Conservation (phyloP, 2,329 filamentous ascomycete genomes). For the Trichoderma arundinaceum region DNA sequence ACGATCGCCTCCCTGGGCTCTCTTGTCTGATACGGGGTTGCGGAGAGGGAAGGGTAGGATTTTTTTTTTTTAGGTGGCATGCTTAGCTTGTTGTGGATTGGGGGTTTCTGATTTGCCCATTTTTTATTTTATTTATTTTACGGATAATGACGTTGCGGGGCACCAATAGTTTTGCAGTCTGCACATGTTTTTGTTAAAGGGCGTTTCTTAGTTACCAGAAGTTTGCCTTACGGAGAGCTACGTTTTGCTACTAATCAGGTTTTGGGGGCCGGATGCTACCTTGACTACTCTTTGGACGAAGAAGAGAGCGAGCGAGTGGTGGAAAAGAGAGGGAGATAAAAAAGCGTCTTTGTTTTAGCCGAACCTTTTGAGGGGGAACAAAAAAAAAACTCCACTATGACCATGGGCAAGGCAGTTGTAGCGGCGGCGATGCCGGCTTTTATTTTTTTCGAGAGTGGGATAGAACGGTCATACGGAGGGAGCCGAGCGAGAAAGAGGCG, state of each 20-base stretch:
- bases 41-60: neutral
- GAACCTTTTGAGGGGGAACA: neutral
- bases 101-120: neutral
- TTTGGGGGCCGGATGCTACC: conserved; percentile 7
- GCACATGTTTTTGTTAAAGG: neutral
- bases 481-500: too few relatives aligned
- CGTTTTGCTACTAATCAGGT: neutral
- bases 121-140: neutral
- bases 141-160: conserved; percentile 18
- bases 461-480: too few relatives aligned
- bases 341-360: conserved; percentile 2
- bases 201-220: neutral
- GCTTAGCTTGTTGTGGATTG: conserved; percentile 11
- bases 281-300: too few relatives aligned
- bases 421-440: neutral
- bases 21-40: neutral
- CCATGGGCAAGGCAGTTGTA: neutral
- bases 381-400: neutral
- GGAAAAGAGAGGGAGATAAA: neutral
- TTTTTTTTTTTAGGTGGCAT: too few relatives aligned
- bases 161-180: neutral
- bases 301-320: too few relatives aligned
- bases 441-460: too few relatives aligned
- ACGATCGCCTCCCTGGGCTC: neutral
- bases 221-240: neutral